Conservation (phyloP, 805 yeast species). For the Lachancea meyersii region DNA sequence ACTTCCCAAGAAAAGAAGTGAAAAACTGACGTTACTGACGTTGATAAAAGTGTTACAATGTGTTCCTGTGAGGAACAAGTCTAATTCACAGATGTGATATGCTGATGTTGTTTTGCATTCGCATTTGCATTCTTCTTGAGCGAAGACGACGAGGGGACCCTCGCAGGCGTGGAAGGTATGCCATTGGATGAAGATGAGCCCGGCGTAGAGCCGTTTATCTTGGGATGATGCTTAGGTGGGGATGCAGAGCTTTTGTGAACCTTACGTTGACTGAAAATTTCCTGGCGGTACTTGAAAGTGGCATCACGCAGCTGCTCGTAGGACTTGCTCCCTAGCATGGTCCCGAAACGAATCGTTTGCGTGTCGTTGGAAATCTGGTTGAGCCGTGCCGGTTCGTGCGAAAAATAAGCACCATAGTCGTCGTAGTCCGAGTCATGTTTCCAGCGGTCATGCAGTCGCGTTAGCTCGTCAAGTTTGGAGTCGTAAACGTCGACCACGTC, state of each 20-base stretch:
- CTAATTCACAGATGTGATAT: conserved; percentile 8
- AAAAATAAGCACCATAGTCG: conserved; percentile 44
- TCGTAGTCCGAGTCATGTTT: conserved; percentile 55
- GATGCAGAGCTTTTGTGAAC: conserved; percentile 25
- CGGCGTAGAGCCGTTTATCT: conserved; percentile 12
- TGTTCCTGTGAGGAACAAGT: not conserved
- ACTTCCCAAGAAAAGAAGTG: no score
- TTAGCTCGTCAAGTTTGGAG: conserved; percentile 39
- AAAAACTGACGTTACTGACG: not conserved
- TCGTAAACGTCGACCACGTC: conserved; percentile 40
- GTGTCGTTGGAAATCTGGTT: conserved; percentile 81
- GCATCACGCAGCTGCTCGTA: conserved; percentile 75
- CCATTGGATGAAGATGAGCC: conserved; percentile 21
- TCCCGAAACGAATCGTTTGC: conserved; percentile 84
- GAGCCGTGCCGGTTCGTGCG: conserved; percentile 73
- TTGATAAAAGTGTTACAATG: conserved; percentile 1
- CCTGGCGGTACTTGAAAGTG: conserved; percentile 60
- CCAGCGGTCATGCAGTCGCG: conserved; percentile 58
- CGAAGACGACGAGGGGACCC: conserved; percentile 7
- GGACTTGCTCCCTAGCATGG: conserved; percentile 83
- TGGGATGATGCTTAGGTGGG: conserved; percentile 3
- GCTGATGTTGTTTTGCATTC: conserved; percentile 3
- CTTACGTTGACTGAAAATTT: conserved; percentile 35
- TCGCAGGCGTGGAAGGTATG: conserved; percentile 7
- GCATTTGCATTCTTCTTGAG: conserved; percentile 6